Evolutionary conservation across 2,329 filamentous ascomycete genomes (phyloP).

Genomic region (Pseudogymnoascus sp.): DNA sequence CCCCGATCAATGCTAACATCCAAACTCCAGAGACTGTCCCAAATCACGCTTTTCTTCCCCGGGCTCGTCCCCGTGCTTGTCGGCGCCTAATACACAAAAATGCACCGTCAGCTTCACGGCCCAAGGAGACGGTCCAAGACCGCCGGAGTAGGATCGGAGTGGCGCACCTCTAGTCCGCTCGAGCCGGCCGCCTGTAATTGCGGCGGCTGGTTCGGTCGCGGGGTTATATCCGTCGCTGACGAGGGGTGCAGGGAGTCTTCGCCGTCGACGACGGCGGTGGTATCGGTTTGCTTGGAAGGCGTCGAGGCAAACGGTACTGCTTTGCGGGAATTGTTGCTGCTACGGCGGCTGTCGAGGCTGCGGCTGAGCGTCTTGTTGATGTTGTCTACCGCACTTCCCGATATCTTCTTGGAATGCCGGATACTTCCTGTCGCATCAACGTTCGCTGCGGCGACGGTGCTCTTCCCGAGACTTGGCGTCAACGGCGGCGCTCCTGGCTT

Average conservation of each 20-base stretch:
- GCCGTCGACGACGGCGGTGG: slow-evolving; percentile 12
- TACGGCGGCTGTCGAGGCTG: slow-evolving; percentile 84
- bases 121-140: slow-evolving; percentile 9
- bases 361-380: slow-evolving; percentile 74
- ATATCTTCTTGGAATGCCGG: slow-evolving; percentile 36
- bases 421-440: slow-evolving; percentile 78
- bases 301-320: slow-evolving; percentile 41
- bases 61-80: slow-evolving; percentile 31
- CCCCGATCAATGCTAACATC: slow-evolving; percentile 48
- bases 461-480: slow-evolving; percentile 87
- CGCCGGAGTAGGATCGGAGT: slow-evolving; percentile 1
- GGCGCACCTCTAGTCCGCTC: slow-evolving; percentile 11
- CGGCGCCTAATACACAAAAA: slow-evolving; percentile 33
- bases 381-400: slow-evolving; percentile 54
- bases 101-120: slow-evolving; percentile 10
- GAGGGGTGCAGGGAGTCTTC: slow-evolving; percentile 6
- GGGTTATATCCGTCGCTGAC: neutral
- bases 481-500: slow-evolving; percentile 82
- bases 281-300: slow-evolving; percentile 16
- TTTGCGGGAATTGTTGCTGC: slow-evolving; percentile 78
- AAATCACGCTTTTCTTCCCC: slow-evolving; percentile 48
- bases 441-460: slow-evolving; percentile 78
- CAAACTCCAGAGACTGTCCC: slow-evolving; percentile 55
- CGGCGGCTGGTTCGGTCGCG: neutral
- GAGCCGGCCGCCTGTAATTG: slow-evolving; percentile 8